These are phyloP conservation scores for Amphirosellinia nigrospora DNA, from an alignment of 495 filamentous ascomycete species.

Conservation along the genomic window DNA sequence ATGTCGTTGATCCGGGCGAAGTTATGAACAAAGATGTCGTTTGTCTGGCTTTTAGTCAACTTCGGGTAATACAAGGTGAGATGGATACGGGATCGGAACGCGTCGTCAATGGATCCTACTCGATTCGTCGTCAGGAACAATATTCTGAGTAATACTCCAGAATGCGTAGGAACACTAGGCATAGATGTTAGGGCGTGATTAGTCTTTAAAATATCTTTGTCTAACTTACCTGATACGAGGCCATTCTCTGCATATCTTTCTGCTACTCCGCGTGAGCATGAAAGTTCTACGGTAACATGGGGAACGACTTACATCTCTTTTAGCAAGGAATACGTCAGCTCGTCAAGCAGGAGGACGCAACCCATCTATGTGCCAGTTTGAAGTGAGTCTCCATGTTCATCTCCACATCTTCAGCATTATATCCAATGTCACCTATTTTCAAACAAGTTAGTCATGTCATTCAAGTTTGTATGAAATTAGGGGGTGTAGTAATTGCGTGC, in stretches of 20 bases:
- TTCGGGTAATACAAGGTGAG: neutral
- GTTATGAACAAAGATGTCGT: neutral
- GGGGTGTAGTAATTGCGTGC: neutral
- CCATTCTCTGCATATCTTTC: neutral
- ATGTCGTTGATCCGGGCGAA: neutral
- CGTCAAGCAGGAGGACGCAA: neutral
- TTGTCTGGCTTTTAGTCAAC: neutral
- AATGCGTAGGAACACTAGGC: neutral
- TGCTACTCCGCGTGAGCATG: neutral
- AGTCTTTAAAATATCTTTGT: neutral
- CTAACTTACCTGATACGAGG: neutral
- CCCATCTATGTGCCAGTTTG: constrained; percentile 6
- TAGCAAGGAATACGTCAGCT: neutral
- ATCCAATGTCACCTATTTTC: neutral
- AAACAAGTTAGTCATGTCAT: neutral
- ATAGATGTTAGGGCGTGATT: neutral
- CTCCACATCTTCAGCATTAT: neutral
- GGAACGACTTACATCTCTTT: neutral
- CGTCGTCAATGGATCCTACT: neutral
- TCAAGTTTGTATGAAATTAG: neutral
- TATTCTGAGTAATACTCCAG: neutral
- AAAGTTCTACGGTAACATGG: neutral
- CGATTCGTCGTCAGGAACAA: neutral
- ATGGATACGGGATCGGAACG: neutral
- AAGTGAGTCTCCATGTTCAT: constrained; percentile 2